Evolutionary conservation across 306 rosid genomes (phyloP).

Genomic region (Corylus avellana): DNA sequence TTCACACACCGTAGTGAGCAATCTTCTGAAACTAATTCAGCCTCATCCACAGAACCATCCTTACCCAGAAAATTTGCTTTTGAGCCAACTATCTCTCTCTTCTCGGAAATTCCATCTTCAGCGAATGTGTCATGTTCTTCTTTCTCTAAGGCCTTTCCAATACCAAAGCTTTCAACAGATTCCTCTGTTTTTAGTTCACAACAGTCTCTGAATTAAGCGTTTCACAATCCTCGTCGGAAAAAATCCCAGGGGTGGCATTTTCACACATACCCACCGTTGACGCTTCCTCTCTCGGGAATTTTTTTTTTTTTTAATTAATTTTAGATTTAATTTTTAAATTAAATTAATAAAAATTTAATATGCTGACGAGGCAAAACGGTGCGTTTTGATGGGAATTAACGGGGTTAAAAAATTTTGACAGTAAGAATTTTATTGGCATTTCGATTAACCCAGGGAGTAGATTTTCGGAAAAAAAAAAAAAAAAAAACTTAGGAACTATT

Average conservation of each 20-base stretch:
- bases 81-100: not conserved
- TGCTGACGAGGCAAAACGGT: too few species aligned
- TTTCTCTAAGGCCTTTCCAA: slow-evolving; percentile 1
- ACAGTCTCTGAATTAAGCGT: not conserved
- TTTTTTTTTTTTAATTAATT: too few species aligned
- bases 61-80: slow-evolving; percentile 1
- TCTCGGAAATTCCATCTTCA: slow-evolving; percentile 7
- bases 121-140: not conserved
- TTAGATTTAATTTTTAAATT: too few species aligned
- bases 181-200: slow-evolving; percentile 16
- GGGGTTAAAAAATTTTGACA: too few species aligned
- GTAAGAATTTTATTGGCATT: too few species aligned
- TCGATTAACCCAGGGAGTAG: too few species aligned
- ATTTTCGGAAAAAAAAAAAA: too few species aligned
- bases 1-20: slow-evolving; percentile 15
- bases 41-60: slow-evolving; percentile 47
- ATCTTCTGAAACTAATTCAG: slow-evolving; percentile 35
- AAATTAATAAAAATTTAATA: too few species aligned
- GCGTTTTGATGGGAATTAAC: too few species aligned
- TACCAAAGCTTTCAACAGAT: slow-evolving; percentile 6
- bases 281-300: too few species aligned
- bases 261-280: too few species aligned
- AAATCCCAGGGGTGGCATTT: not conserved
- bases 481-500: too few species aligned
- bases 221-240: slow-evolving; percentile 1